These are phyloP conservation scores for Ogataea ganodermae DNA, from an alignment of 805 yeast genomes.

Conservation along the genomic window DNA sequence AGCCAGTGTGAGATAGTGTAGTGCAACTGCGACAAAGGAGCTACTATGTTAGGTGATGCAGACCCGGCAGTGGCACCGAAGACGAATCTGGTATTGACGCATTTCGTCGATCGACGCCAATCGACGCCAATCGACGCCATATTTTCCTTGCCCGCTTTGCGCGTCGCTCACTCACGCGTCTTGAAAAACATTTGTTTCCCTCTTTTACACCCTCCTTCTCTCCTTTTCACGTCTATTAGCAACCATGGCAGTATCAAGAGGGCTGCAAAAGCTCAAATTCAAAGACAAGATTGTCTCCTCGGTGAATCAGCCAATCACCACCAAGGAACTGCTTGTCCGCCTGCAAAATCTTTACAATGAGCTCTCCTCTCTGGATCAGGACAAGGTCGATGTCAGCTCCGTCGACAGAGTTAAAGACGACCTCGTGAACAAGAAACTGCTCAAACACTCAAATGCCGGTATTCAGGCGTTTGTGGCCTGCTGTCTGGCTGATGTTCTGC, in stretches of 20 bases:
- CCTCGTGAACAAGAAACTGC: constrained; percentile 57
- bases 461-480: constrained; percentile 72
- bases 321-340: constrained; percentile 61
- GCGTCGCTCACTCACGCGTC: no score
- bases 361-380: constrained; percentile 64
- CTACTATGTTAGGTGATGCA: no score
- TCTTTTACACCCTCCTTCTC: constrained; percentile 5
- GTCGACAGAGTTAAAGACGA: constrained; percentile 50
- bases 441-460: constrained; percentile 63
- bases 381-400: constrained; percentile 47
- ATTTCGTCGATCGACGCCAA: no score
- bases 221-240: background rate
- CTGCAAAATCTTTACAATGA: constrained; percentile 63
- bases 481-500: constrained; percentile 70
- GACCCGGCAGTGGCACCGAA: no score
- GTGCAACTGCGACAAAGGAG: no score
- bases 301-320: constrained; percentile 55
- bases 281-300: constrained; percentile 49
- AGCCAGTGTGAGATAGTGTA: no score
- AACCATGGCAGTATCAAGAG: constrained; percentile 23
- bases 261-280: constrained; percentile 19
- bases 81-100: no score
- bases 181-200: constrained; percentile 10
- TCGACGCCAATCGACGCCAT: no score
- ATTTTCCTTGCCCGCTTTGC: no score